phyloP scores from a whole-genome alignment of 2,329 filamentous ascomycete genomes.

The Ophiostoma populinum region DNA sequence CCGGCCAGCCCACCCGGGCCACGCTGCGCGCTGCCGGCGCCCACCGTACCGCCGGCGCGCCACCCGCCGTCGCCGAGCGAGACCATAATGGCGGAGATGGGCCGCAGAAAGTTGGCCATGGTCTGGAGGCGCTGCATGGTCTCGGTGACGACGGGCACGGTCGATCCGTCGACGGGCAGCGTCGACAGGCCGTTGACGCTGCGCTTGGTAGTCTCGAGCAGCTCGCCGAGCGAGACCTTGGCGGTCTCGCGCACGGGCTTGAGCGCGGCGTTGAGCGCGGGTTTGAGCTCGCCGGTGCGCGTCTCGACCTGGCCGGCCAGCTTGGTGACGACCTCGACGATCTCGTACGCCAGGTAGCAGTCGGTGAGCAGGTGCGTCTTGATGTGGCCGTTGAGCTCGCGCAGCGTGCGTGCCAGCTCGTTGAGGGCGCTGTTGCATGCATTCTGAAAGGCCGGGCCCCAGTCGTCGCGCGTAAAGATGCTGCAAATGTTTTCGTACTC shows the following conservation, averaged over 20 bases:
- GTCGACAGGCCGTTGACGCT: conserved; percentile 47
- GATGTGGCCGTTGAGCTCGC: conserved; percentile 81
- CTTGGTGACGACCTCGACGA: conserved; percentile 73
- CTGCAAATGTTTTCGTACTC: conserved; percentile 85
- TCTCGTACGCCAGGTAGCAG: conserved; percentile 88
- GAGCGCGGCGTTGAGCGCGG: conserved; percentile 64
- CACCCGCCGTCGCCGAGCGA: conserved; percentile 89
- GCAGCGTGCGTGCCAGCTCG: conserved; percentile 70
- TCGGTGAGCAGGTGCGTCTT: conserved; percentile 74
- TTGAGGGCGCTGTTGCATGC: conserved; percentile 64
- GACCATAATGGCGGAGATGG: conserved; percentile 77
- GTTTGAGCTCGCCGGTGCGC: conserved; percentile 62
- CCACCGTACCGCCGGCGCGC: conserved; percentile 34
- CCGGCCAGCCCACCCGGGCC: too few relatives aligned
- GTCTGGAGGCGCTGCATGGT: conserved; percentile 74
- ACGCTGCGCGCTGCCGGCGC: conserved; percentile 29
- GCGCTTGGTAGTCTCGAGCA: conserved; percentile 68
- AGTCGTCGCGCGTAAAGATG: conserved; percentile 74
- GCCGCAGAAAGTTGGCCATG: conserved; percentile 72
- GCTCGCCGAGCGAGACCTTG: conserved; percentile 64
- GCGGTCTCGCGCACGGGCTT: conserved; percentile 86
- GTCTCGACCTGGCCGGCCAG: conserved; percentile 66
- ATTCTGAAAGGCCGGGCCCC: conserved; percentile 59
- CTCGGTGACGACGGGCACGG: conserved; percentile 62
- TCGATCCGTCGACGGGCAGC: conserved; percentile 61